Evolutionary conservation across 2,329 filamentous ascomycete genomes (phyloP).

Genomic region (Claviceps sp.): DNA sequence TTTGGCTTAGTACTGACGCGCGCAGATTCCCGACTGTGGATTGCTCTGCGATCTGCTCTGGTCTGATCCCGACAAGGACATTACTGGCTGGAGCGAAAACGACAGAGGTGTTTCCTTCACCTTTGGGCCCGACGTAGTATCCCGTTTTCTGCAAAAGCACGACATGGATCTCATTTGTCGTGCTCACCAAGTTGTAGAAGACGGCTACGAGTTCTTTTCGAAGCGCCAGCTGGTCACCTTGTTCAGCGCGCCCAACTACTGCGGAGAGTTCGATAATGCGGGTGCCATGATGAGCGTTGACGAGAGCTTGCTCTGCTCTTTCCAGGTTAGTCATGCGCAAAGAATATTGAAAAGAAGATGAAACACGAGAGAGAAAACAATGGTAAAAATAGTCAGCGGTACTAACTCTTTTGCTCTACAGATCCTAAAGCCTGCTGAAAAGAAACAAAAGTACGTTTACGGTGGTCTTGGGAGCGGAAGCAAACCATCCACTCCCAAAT

Average conservation of each 20-base stretch:
- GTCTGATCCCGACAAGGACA: constrained; percentile 99
- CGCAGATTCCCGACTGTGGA: constrained; percentile 91
- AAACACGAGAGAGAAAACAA: background rate
- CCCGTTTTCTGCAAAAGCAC: constrained; percentile 94
- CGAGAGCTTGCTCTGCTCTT: constrained; percentile 94
- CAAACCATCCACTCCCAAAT: constrained; percentile 14
- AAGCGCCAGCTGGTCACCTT: constrained; percentile 95
- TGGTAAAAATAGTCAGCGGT: background rate
- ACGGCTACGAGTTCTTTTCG: constrained; percentile 99
- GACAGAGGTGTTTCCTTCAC: constrained; percentile 98
- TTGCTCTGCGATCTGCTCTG: constrained; percentile 94
- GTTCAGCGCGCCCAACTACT: constrained; percentile 98
- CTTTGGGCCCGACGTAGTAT: constrained; percentile 94
- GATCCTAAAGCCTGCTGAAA: constrained; percentile 99
- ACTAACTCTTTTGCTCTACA: constrained; percentile 21
- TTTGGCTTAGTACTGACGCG: constrained; percentile 6
- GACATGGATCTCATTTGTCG: constrained; percentile 99
- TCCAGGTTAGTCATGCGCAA: constrained; percentile 55
- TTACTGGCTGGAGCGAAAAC: constrained; percentile 98
- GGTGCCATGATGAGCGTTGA: constrained; percentile 99
- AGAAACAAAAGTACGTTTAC: constrained; percentile 99
- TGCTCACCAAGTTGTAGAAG: constrained; percentile 96
- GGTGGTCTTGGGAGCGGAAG: constrained; percentile 49
- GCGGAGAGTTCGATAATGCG: constrained; percentile 97
- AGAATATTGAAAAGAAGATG: background rate